Evolutionary conservation across 345 rosid genomes (phyloP).

Genomic region (Hypericum androsaemum): DNA sequence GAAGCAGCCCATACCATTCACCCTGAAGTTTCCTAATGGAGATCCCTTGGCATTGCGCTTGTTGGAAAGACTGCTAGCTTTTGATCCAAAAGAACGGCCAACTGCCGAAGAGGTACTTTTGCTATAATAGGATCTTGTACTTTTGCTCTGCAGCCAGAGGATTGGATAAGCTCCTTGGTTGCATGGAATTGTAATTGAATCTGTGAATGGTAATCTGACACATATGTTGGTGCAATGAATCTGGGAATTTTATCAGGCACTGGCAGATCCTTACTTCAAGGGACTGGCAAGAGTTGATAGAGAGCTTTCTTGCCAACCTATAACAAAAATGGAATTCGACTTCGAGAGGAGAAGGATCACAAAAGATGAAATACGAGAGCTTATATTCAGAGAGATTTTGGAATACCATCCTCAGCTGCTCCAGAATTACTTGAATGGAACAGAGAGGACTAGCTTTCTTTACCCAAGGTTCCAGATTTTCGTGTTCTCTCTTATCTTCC

Average conservation of each 20-base stretch:
- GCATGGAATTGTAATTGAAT: background rate
- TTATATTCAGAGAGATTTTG: slow-evolving; percentile 73
- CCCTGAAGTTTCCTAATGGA: slow-evolving; percentile 1
- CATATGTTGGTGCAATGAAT: background rate
- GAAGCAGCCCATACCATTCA: slow-evolving; percentile 1
- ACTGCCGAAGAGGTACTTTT: slow-evolving; percentile 5
- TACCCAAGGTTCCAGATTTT: slow-evolving; percentile 63
- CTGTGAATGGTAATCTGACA: background rate
- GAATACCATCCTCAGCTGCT: slow-evolving; percentile 95
- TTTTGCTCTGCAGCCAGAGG: background rate
- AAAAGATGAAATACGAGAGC: slow-evolving; percentile 79
- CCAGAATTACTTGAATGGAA: slow-evolving; percentile 72
- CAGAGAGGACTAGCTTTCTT: slow-evolving; percentile 81
- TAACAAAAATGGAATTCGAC: slow-evolving; percentile 93
- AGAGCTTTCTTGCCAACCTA: slow-evolving; percentile 92
- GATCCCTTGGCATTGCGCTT: background rate
- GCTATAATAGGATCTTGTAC: background rate
- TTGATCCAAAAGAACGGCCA: slow-evolving; percentile 4
- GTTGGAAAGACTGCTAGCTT: slow-evolving; percentile 2
- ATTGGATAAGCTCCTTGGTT: background rate
- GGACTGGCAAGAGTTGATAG: slow-evolving; percentile 85
- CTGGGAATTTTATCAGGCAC: slow-evolving; percentile 39
- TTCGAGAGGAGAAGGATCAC: slow-evolving; percentile 90
- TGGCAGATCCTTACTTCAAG: slow-evolving; percentile 84
- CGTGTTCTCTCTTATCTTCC: background rate